Evolutionary conservation across 345 rosid genomes (phyloP).

Genomic region (Streptanthus diversifolius): DNA sequence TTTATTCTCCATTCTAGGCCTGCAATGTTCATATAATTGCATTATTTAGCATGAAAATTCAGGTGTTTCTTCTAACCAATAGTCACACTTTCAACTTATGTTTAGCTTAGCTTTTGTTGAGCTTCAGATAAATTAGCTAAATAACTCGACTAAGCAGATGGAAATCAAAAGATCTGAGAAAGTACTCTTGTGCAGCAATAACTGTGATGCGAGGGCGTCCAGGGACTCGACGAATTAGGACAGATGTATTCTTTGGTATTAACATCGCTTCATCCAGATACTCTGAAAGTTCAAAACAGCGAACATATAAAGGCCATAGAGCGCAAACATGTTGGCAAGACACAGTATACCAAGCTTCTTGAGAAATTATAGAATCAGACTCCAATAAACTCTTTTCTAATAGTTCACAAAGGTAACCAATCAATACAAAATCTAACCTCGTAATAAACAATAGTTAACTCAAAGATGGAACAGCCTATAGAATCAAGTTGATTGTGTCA

Average conservation of each 20-base stretch:
- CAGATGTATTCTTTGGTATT: slow-evolving; percentile 97
- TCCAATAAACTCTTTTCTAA: neutral
- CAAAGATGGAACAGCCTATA: neutral
- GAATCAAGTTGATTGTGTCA: neutral
- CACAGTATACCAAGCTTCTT: neutral
- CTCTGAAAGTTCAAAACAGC: slow-evolving; percentile 74
- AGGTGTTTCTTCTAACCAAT: neutral
- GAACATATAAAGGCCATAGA: slow-evolving; percentile 17
- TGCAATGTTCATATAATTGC: slow-evolving; percentile 35
- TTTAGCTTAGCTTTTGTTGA: neutral
- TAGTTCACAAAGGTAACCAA: neutral
- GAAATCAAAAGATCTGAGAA: slow-evolving; percentile 46
- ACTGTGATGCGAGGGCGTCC: slow-evolving; percentile 96
- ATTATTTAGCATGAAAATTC: neutral
- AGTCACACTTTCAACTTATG: neutral
- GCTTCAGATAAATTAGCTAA: slow-evolving; percentile 11
- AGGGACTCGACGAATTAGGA: slow-evolving; percentile 95
- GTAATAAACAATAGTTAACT: neutral
- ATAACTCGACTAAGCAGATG: slow-evolving; percentile 16
- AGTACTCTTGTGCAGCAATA: slow-evolving; percentile 83
- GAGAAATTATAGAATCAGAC: neutral
- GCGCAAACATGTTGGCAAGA: neutral
- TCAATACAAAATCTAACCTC: neutral
- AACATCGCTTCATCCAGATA: slow-evolving; percentile 92
- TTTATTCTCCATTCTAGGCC: slow-evolving; percentile 60